Base-by-base conservation (phyloP, 2,329 filamentous ascomycete species). In the Parafenestella ontariensis region DNA sequence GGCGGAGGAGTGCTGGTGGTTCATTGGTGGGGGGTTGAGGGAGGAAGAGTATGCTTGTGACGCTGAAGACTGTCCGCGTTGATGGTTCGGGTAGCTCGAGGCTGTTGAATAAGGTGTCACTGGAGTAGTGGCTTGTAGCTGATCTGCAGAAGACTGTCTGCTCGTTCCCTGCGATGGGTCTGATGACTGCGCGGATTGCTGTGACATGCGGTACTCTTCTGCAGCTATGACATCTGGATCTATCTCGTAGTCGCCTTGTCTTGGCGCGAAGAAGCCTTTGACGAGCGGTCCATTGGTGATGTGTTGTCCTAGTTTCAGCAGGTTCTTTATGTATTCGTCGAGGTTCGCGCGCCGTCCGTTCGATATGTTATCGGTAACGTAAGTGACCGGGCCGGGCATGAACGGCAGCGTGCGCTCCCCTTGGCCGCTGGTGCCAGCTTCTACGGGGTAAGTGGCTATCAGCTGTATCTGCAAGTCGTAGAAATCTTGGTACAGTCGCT, bases 401-500 rank as follows among this genome's bases (percentile, higher is more conserved):
- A 96, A 98, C 1, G 95, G 95, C 11, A 99, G 78, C 8, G 89
- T 92, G 51, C 95, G 89, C 70, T 92, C 87, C 45, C 83, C 84
- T 11, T 77, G 80, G 40, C 89, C 89, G 17, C 88, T 90, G 70
- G 96, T 95, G 49, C 95, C 95, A 33, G 95, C 94, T 76, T 98
- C 95, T 31, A 90, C 87, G 20, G 95, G 94, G 70, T 97, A 98
- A 41, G 86, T 91, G 40, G 92, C 94, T 44, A 99, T 85, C 8
- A 99, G 87, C 28, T 92, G 91, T 71, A 98, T 98, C 75, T 99
- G 95, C 75, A 98, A 94, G 76, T 98, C 95, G 78, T 98, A 99
- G 73, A 99, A 99, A 78, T 98, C 95, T 75, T 98, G 92, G 71
- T 99, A 99, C 71, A 96, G 95, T 59, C 95, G 87, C 34, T 92